Percentiles rank a stretch among this genome's conserved stretches.
phyloP scores from a whole-genome alignment of 176 grass and related monocot genomes.

The Elymus sibiricus region DNA sequence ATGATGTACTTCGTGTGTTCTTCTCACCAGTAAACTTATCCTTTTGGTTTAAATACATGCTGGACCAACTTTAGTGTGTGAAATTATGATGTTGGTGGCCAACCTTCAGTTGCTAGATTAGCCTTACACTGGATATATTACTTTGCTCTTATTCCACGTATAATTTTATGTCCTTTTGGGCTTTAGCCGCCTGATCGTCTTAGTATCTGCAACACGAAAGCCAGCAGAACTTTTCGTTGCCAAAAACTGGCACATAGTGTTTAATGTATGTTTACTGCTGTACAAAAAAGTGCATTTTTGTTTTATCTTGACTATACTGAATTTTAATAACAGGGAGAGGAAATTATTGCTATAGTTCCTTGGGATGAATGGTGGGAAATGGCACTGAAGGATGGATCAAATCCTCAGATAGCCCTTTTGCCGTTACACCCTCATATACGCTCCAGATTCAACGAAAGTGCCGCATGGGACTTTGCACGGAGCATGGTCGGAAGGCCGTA shows the following conservation, averaged over 20 bases:
- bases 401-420: constrained; percentile 73
- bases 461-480: constrained; percentile 63
- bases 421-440: constrained; percentile 12
- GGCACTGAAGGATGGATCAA: constrained; percentile 78
- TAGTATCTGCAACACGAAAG: neutral
- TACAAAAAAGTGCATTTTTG: neutral
- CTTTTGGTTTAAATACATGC: neutral
- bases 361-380: constrained; percentile 97
- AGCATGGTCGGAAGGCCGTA: constrained; percentile 93
- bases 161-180: constrained; percentile 5
- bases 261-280: constrained; percentile 8
- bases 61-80: neutral
- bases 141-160: neutral
- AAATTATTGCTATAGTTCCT: constrained; percentile 88
- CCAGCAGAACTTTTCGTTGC: neutral
- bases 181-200: neutral
- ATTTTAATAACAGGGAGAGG: constrained; percentile 67
- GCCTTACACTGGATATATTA: neutral
- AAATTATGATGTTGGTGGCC: neutral
- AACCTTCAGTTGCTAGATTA: neutral
- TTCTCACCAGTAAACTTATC: neutral
- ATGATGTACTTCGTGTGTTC: neutral
- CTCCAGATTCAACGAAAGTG: constrained; percentile 3
- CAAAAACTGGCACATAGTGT: neutral
- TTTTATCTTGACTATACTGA: constrained; percentile 16